Conservation (phyloP, 345 rosid species). For the Erodium maritimum region DNA sequence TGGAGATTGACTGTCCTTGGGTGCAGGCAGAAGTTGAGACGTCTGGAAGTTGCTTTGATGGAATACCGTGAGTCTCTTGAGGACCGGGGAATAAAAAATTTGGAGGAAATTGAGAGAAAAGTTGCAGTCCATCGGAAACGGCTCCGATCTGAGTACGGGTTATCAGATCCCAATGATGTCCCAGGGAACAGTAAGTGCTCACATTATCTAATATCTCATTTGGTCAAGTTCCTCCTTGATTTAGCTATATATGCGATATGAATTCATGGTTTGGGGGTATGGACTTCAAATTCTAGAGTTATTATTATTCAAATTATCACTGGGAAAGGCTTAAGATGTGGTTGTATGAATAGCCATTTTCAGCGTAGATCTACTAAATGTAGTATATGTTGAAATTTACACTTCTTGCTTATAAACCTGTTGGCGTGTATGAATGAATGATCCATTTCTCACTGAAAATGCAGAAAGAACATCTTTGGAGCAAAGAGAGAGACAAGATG, state of each 20-base stretch:
- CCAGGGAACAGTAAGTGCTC: constrained; percentile 46
- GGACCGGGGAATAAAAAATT: constrained; percentile 65
- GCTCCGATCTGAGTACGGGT: constrained; percentile 70
- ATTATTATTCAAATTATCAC: background rate
- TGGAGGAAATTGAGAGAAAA: constrained; percentile 85
- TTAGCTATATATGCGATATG: background rate
- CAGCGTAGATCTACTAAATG: too few species aligned
- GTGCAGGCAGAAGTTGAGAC: constrained; percentile 77
- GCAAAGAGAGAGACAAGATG: constrained; percentile 59
- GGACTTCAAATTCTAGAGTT: background rate
- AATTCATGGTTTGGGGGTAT: background rate
- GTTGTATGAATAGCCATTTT: background rate
- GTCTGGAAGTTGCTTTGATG: constrained; percentile 82
- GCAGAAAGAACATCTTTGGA: constrained; percentile 46
- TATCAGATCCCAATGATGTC: constrained; percentile 26
- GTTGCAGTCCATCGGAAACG: constrained; percentile 62
- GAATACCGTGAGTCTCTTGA: constrained; percentile 94
- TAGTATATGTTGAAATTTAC: too few species aligned
- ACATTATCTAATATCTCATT: background rate
- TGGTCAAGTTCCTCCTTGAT: background rate
- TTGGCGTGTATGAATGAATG: too few species aligned
- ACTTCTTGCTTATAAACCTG: too few species aligned
- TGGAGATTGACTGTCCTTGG: constrained; percentile 11
- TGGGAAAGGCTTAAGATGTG: background rate
- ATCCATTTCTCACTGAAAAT: constrained; percentile 8